phyloP scores from a whole-genome alignment of 164 flowering plant genomes.

The Vitis rupestris region DNA sequence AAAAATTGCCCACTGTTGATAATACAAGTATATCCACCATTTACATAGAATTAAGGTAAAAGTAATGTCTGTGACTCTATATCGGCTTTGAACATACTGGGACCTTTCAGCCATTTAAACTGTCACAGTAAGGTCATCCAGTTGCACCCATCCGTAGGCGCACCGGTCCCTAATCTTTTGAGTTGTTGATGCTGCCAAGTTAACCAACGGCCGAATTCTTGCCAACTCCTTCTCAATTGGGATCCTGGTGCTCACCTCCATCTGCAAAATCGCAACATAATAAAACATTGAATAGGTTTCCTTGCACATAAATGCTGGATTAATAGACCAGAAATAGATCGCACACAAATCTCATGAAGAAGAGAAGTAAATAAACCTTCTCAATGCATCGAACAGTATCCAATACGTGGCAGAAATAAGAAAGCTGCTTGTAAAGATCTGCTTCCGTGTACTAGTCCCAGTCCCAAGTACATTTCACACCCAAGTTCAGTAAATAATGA shows the following conservation, averaged over 20 bases:
- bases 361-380: slow-evolving; percentile 47
- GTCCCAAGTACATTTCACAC: neutral
- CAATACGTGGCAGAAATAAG: slow-evolving; percentile 76
- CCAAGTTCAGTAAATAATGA: neutral
- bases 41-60: too few species aligned
- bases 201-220: slow-evolving; percentile 54
- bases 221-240: slow-evolving; percentile 60
- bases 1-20: too few species aligned
- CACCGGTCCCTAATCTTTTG: slow-evolving; percentile 74
- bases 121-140: slow-evolving; percentile 56
- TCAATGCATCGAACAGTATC: slow-evolving; percentile 71
- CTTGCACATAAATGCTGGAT: too few species aligned
- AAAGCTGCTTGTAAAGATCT: slow-evolving; percentile 85
- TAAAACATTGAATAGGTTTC: neutral
- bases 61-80: neutral
- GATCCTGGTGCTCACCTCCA: slow-evolving; percentile 47
- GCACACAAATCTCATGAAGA: neutral
- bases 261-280: neutral
- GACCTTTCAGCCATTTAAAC: slow-evolving; percentile 23
- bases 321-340: too few species aligned
- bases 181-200: slow-evolving; percentile 49
- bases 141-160: slow-evolving; percentile 85
- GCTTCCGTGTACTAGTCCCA: slow-evolving; percentile 74
- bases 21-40: too few species aligned
- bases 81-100: neutral